phyloP scores from a whole-genome alignment of 306 rosid genomes.

The Cucurbita pepo region DNA sequence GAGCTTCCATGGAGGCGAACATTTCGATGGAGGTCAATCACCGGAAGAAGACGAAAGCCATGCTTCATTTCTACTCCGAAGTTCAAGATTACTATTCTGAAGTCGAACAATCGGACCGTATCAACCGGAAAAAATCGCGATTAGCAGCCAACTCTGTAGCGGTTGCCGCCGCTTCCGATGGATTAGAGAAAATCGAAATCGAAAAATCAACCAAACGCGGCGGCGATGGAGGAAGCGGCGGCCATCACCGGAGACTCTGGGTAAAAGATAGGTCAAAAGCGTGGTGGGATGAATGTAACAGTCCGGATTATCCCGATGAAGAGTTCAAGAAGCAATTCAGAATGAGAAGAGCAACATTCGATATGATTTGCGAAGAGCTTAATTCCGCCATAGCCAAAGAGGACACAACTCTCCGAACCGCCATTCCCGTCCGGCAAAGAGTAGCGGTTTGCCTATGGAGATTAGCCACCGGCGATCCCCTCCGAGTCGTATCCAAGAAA shows the following conservation, averaged over 20 bases:
- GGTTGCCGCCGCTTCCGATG: conserved; percentile 12
- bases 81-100: conserved; percentile 29
- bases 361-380: conserved; percentile 66
- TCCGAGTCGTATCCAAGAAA: conserved; percentile 58
- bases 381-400: conserved; percentile 75
- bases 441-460: conserved; percentile 93
- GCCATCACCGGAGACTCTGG: conserved; percentile 61
- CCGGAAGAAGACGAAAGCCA: conserved; percentile 36
- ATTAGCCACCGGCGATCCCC: conserved; percentile 89
- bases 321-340: conserved; percentile 76
- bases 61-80: conserved; percentile 30
- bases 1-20: conserved; percentile 31
- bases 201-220: conserved; percentile 7
- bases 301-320: conserved; percentile 61
- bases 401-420: conserved; percentile 62
- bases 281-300: conserved; percentile 95
- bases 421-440: conserved; percentile 77
- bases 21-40: conserved; percentile 25
- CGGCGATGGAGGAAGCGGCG: conserved; percentile 10
- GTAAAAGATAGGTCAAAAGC: conserved; percentile 89
- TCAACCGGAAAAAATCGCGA: conserved; percentile 36
- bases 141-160: conserved; percentile 17
- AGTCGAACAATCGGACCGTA: conserved; percentile 31
- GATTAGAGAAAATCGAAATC: conserved; percentile 6
- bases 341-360: conserved; percentile 71